phyloP scores from a whole-genome alignment of 1,139 yeast species.

The Hanseniaspora uvarum region DNA sequence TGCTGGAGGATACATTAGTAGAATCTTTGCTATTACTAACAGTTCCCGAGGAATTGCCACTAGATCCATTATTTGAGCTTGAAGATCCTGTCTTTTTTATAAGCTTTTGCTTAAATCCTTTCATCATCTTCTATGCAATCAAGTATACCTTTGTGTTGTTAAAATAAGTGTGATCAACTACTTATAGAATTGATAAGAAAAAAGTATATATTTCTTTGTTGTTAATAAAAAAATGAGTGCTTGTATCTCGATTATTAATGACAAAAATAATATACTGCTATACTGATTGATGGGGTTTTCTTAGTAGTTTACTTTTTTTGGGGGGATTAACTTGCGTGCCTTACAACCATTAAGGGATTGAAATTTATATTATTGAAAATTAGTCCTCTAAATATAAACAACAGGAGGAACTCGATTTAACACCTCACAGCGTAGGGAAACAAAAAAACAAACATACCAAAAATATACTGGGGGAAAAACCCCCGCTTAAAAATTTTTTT shows the following conservation, averaged over 20 bases:
- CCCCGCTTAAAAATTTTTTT: too few species aligned
- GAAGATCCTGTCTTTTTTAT: constrained; percentile 4
- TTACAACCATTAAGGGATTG: too few species aligned
- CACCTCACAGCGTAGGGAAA: too few species aligned
- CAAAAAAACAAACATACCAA: too few species aligned
- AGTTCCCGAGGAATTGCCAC: not conserved
- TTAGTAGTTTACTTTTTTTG: too few species aligned
- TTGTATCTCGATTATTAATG: not conserved
- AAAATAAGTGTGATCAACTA: too few species aligned
- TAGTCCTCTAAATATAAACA: too few species aligned
- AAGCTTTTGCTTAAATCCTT: constrained; percentile 37
- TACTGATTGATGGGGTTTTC: not conserved
- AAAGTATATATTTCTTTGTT: not conserved
- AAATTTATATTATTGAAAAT: too few species aligned
- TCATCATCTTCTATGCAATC: constrained; percentile 34
- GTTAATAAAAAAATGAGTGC: not conserved
- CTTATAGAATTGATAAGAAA: not conserved
- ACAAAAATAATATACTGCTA: not conserved
- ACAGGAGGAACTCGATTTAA: too few species aligned
- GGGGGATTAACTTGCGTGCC: too few species aligned
- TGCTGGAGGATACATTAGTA: not conserved
- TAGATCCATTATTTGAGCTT: constrained; percentile 3
- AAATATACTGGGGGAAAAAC: too few species aligned
- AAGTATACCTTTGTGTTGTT: not conserved
- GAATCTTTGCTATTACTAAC: not conserved